A percentile compares a stretch with the other conserved stretches of the same genome.
Conservation (phyloP, 2,329 filamentous ascomycete genomes). For the Diaporthe batatas region DNA sequence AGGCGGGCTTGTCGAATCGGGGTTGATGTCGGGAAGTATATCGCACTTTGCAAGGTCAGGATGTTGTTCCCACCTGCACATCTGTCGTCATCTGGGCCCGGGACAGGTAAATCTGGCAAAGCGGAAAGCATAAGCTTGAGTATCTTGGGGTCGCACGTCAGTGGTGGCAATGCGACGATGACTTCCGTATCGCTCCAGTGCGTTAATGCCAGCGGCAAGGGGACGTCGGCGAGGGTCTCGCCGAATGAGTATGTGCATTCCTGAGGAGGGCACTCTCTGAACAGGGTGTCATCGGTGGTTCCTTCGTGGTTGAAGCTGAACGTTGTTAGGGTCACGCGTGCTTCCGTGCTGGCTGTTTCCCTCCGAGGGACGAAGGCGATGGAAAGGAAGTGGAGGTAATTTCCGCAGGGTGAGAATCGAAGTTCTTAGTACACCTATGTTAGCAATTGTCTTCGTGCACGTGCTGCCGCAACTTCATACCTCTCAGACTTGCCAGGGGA, state of each 20-base stretch:
- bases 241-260: constrained; percentile 8
- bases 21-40: constrained; percentile 1
- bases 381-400: constrained; percentile 17
- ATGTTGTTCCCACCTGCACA: not conserved
- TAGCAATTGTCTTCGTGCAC: not conserved
- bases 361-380: constrained; percentile 2
- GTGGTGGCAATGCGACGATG: constrained; percentile 18
- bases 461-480: not conserved
- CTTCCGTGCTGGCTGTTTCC: not conserved
- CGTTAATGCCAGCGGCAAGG: constrained; percentile 10
- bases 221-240: constrained; percentile 5
- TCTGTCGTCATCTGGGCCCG: not conserved
- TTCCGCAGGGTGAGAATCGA: constrained; percentile 19
- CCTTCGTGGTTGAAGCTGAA: constrained; percentile 4
- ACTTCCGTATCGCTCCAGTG: constrained; percentile 22
- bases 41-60: not conserved
- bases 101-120: not conserved
- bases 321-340: not conserved
- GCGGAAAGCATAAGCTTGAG: constrained; percentile 13
- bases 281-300: not conserved
- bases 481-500: not conserved
- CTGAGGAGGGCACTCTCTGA: not conserved
- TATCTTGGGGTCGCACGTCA: constrained; percentile 20
- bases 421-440: not conserved
- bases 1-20: not conserved